Conservation (phyloP, 805 yeast genomes). For the Komagataella ulmi region DNA sequence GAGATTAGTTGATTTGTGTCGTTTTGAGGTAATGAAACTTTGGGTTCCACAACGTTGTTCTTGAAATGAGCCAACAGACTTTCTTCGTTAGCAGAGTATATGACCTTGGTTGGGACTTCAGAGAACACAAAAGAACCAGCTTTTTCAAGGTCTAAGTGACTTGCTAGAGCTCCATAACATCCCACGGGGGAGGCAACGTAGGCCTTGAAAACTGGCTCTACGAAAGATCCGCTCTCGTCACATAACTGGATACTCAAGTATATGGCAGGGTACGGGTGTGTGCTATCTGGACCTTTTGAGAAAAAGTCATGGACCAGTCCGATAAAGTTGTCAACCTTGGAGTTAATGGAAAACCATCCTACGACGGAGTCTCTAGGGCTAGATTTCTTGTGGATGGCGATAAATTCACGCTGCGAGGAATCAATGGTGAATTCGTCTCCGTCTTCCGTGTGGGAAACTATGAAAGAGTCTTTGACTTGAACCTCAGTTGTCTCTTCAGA, state of each 20-base stretch:
- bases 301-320: slow-evolving; percentile 75
- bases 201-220: slow-evolving; percentile 46
- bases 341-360: slow-evolving; percentile 70
- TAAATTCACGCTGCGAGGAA: slow-evolving; percentile 57
- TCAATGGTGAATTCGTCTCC: slow-evolving; percentile 69
- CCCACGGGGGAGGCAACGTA: slow-evolving; percentile 73
- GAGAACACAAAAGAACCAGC: slow-evolving; percentile 49
- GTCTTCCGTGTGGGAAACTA: slow-evolving; percentile 68
- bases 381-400: slow-evolving; percentile 59
- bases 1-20: slow-evolving; percentile 31
- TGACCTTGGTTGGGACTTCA: slow-evolving; percentile 57
- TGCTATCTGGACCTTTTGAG: slow-evolving; percentile 53
- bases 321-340: slow-evolving; percentile 53
- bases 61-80: slow-evolving; percentile 28
- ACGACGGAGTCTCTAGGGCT: slow-evolving; percentile 68
- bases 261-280: slow-evolving; percentile 65
- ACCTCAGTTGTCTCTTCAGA: slow-evolving; percentile 73
- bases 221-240: slow-evolving; percentile 31
- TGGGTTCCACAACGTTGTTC: slow-evolving; percentile 14
- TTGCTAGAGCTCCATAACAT: slow-evolving; percentile 24
- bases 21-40: slow-evolving; percentile 17
- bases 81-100: slow-evolving; percentile 44
- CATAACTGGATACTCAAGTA: slow-evolving; percentile 61
- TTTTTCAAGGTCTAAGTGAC: slow-evolving; percentile 23
- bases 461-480: slow-evolving; percentile 62